These are phyloP conservation scores for Plicaturopsis crispa DNA, from an alignment of 768 basidiomycete species.

Conservation along the genomic window DNA sequence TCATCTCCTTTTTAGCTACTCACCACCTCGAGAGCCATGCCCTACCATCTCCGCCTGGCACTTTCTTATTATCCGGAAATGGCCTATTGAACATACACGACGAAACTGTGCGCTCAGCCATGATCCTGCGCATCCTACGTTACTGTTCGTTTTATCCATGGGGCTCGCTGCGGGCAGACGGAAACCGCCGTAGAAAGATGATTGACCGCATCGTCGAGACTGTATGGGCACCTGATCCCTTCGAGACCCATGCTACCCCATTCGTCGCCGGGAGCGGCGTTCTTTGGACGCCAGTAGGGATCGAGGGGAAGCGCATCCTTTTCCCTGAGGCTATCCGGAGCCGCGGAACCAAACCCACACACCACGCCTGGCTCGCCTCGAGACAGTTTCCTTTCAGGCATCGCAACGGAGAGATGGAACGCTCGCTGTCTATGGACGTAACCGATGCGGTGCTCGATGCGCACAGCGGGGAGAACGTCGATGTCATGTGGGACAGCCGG, in stretches of 20 bases:
- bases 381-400: slow-evolving; percentile 42
- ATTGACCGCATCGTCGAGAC: slow-evolving; percentile 38
- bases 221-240: slow-evolving; percentile 36
- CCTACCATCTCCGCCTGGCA: slow-evolving; percentile 40
- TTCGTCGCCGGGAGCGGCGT: slow-evolving; percentile 60
- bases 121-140: slow-evolving; percentile 53
- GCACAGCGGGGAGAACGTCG: slow-evolving; percentile 14
- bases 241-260: slow-evolving; percentile 12
- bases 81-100: slow-evolving; percentile 26
- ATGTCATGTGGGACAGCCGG: slow-evolving; percentile 58
- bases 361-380: slow-evolving; percentile 53
- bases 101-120: slow-evolving; percentile 24
- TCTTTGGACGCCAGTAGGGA: slow-evolving; percentile 49
- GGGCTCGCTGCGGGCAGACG: slow-evolving; percentile 64
- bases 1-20: not conserved
- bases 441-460: slow-evolving; percentile 9
- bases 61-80: slow-evolving; percentile 36
- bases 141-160: slow-evolving; percentile 70
- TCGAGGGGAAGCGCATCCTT: slow-evolving; percentile 16
- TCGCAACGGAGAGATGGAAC: slow-evolving; percentile 30
- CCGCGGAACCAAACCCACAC: too few relatives aligned
- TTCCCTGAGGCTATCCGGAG: too few relatives aligned
- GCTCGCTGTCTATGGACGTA: slow-evolving; percentile 8
- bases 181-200: slow-evolving; percentile 38
- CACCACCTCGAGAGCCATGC: slow-evolving; percentile 24